These are phyloP conservation scores for Rhipidocladum racemiflorum DNA, from an alignment of 176 grass and related monocot species.

Conservation along the genomic window DNA sequence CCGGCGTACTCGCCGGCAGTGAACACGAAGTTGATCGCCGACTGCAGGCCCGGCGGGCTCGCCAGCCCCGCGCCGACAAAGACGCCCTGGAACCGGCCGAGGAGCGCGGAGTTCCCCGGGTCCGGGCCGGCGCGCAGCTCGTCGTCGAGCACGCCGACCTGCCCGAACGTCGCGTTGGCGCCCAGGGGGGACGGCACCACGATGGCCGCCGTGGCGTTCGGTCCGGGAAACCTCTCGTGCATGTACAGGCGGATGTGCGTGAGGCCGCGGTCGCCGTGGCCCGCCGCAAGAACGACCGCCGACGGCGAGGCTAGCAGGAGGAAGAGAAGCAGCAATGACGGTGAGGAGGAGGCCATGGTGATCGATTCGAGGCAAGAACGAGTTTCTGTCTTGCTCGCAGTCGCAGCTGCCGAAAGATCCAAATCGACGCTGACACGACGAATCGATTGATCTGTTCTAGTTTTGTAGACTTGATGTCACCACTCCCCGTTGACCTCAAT, in stretches of 20 bases:
- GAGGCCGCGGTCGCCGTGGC: background rate
- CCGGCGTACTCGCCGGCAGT: constrained; percentile 1
- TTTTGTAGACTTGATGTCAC: too few species aligned
- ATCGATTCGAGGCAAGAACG: too few species aligned
- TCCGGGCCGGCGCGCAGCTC: constrained; percentile 5
- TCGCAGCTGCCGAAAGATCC: too few species aligned
- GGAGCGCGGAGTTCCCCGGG: background rate
- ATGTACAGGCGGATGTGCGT: constrained; percentile 29
- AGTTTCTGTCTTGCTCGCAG: too few species aligned
- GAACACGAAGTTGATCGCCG: constrained; percentile 23
- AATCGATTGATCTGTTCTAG: too few species aligned
- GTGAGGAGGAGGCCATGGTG: background rate
- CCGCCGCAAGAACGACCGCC: background rate
- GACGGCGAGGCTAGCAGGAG: background rate
- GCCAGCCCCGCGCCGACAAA: constrained; percentile 9
- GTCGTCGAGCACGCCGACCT: constrained; percentile 25
- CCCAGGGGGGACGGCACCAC: constrained; percentile 10
- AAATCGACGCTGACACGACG: too few species aligned
- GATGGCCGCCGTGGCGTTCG: background rate
- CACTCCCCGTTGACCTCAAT: too few species aligned
- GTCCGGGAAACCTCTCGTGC: constrained; percentile 25
- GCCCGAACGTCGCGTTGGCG: constrained; percentile 29
- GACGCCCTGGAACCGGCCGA: constrained; percentile 25
- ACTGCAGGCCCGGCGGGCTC: background rate
- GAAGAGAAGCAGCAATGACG: background rate